Percentiles rank a stretch among this genome's conserved stretches.
phyloP scores from a whole-genome alignment of 2,329 filamentous ascomycete species.

The Exserohilum rostratum region DNA sequence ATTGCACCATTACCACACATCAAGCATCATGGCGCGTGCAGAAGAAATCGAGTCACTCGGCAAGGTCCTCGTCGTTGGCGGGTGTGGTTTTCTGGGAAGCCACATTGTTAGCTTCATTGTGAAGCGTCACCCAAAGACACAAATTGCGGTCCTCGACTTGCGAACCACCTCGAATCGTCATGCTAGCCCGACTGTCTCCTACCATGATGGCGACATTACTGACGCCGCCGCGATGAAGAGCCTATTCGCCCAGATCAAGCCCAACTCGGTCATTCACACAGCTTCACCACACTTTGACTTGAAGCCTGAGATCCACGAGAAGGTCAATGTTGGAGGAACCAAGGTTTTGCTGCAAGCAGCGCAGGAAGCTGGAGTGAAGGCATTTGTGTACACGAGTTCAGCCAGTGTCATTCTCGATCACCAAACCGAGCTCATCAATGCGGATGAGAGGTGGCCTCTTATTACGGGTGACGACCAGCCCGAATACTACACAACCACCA shows the following conservation, averaged over 20 bases:
- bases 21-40: conserved; percentile 22
- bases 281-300: conserved; percentile 53
- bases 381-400: conserved; percentile 60
- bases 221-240: conserved; percentile 49
- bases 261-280: conserved; percentile 58
- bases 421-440: conserved; percentile 54
- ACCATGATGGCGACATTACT: conserved; percentile 59
- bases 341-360: conserved; percentile 56
- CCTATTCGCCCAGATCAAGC: conserved; percentile 52
- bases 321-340: conserved; percentile 60
- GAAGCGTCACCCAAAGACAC: conserved; percentile 49
- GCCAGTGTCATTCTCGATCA: conserved; percentile 58
- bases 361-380: conserved; percentile 57
- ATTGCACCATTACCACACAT: conserved; percentile 14
- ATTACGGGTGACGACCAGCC: conserved; percentile 55
- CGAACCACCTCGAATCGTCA: conserved; percentile 50
- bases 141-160: conserved; percentile 57
- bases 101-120: conserved; percentile 58
- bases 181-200: conserved; percentile 52
- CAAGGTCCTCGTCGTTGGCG: conserved; percentile 57
- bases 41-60: conserved; percentile 46
- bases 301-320: conserved; percentile 52
- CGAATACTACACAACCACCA: conserved; percentile 59
- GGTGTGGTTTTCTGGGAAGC: conserved; percentile 59
- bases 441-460: conserved; percentile 56